Conservation (phyloP, 2,329 filamentous ascomycete genomes). For the Colletotrichum australisinense region DNA sequence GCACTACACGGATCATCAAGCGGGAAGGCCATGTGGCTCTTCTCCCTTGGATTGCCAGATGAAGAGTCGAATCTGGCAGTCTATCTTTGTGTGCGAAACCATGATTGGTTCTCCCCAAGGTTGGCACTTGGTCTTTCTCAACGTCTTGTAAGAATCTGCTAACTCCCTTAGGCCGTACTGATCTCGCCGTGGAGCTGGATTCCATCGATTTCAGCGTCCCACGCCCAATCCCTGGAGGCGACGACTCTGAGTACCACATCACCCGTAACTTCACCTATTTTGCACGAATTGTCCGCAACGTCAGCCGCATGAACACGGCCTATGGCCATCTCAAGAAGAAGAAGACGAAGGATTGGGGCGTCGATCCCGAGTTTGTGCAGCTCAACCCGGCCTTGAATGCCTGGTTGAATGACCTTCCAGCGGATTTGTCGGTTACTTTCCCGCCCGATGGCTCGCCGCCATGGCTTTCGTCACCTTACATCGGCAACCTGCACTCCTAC, state of each 20-base stretch:
- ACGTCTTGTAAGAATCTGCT: not conserved
- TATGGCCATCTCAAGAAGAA: slow-evolving; percentile 81
- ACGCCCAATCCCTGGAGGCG: slow-evolving; percentile 71
- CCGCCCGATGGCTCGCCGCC: slow-evolving; percentile 83
- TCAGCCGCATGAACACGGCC: slow-evolving; percentile 80
- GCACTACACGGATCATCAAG: slow-evolving; percentile 82
- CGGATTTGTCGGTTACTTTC: slow-evolving; percentile 82
- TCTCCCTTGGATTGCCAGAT: slow-evolving; percentile 81
- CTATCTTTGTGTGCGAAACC: slow-evolving; percentile 84
- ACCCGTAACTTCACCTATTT: slow-evolving; percentile 89
- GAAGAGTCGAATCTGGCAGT: slow-evolving; percentile 91
- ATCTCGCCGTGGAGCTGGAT: slow-evolving; percentile 80
- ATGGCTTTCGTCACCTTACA: slow-evolving; percentile 86
- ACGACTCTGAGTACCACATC: slow-evolving; percentile 81
- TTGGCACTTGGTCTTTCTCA: slow-evolving; percentile 49
- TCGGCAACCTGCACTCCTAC: slow-evolving; percentile 91
- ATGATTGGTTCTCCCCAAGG: slow-evolving; percentile 97
- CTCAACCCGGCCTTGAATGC: slow-evolving; percentile 81
- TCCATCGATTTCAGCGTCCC: slow-evolving; percentile 81
- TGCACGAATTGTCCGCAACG: slow-evolving; percentile 79
- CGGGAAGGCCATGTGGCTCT: slow-evolving; percentile 76
- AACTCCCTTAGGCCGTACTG: slow-evolving; percentile 72
- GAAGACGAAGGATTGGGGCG: slow-evolving; percentile 80
- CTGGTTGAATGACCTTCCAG: slow-evolving; percentile 82
- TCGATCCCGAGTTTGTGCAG: slow-evolving; percentile 84